Evolutionary conservation across 1,284 basidiomycete species (phyloP).

Genomic region (Ganoderma meredithae): DNA sequence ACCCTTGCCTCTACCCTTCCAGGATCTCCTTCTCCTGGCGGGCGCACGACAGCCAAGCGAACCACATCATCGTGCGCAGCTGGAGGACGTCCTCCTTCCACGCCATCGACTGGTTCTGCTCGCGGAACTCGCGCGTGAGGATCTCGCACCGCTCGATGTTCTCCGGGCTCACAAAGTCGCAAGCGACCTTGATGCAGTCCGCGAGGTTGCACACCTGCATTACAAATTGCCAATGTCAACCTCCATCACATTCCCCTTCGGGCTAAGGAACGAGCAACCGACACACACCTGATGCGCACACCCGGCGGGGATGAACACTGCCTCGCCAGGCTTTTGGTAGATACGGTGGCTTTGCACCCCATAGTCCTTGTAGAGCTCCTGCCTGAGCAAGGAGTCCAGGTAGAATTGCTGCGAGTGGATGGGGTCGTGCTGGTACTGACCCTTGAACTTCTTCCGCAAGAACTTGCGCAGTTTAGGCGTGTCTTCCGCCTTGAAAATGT

Average conservation of each 20-base stretch:
- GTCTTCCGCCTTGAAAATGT: slow-evolving; percentile 87
- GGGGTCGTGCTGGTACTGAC: slow-evolving; percentile 72
- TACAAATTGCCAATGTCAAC: slow-evolving; percentile 14
- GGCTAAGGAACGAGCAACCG: neutral
- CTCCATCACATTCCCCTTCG: neutral
- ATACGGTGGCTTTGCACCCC: slow-evolving; percentile 84
- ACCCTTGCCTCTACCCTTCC: slow-evolving; percentile 29
- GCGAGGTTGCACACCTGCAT: slow-evolving; percentile 81
- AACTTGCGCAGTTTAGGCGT: slow-evolving; percentile 82
- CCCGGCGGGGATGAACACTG: slow-evolving; percentile 94
- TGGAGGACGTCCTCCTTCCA: slow-evolving; percentile 98
- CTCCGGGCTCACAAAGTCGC: slow-evolving; percentile 95
- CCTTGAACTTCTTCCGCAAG: slow-evolving; percentile 65
- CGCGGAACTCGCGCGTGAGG: slow-evolving; percentile 88
- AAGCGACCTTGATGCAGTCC: slow-evolving; percentile 96
- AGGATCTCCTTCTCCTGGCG: slow-evolving; percentile 54
- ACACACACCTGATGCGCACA: slow-evolving; percentile 89
- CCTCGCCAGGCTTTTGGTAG: slow-evolving; percentile 92
- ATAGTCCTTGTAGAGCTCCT: slow-evolving; percentile 70
- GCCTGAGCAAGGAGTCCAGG: slow-evolving; percentile 74
- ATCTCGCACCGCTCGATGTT: slow-evolving; percentile 87
- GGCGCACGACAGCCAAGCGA: slow-evolving; percentile 79
- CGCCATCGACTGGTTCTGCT: slow-evolving; percentile 83
- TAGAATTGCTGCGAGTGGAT: slow-evolving; percentile 94
- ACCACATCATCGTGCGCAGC: slow-evolving; percentile 93